Percentiles rank a stretch among this genome's conserved stretches.
Evolutionary conservation across 179 eudicot genomes (phyloP).

Genomic region (Gypsophila paniculata): DNA sequence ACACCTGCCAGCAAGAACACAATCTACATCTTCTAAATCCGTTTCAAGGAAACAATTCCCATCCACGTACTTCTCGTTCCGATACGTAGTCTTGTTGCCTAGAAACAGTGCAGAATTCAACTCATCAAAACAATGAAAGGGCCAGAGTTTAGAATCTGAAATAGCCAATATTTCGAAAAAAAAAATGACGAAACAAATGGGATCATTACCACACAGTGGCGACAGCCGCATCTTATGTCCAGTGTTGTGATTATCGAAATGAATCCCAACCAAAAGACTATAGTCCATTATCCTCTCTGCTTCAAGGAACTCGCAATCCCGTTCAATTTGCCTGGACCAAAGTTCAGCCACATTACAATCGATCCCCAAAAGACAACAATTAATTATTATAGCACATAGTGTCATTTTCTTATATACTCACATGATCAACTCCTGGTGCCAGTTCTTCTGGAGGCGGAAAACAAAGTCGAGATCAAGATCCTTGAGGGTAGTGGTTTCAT

Average conservation of each 20-base stretch:
- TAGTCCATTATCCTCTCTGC: conserved; percentile 92
- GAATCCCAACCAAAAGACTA: conserved; percentile 87
- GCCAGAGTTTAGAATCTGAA: background rate
- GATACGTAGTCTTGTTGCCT: conserved; percentile 57
- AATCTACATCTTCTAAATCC: conserved; percentile 75
- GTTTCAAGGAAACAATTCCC: conserved; percentile 85
- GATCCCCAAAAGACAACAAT: background rate
- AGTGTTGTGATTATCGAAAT: conserved; percentile 66
- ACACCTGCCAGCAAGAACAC: conserved; percentile 71
- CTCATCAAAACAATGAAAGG: background rate
- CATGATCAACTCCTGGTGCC: conserved; percentile 82
- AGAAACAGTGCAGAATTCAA: background rate
- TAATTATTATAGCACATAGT: background rate
- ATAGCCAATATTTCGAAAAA: background rate
- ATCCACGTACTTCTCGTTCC: conserved; percentile 71
- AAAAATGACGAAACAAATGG: background rate
- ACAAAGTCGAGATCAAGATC: conserved; percentile 89
- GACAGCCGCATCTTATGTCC: conserved; percentile 67
- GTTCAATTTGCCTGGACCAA: conserved; percentile 68
- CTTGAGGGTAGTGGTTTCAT: conserved; percentile 91
- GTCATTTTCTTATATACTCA: conserved; percentile 33
- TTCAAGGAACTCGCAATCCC: conserved; percentile 90
- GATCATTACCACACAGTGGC: conserved; percentile 36
- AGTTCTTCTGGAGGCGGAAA: conserved; percentile 60
- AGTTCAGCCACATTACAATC: conserved; percentile 3